Percentiles rank a stretch among this genome's conserved stretches.
These are phyloP conservation scores for Hypoxylon rubiginosum DNA, from an alignment of 2,329 filamentous ascomycete genomes.

Conservation along the genomic window DNA sequence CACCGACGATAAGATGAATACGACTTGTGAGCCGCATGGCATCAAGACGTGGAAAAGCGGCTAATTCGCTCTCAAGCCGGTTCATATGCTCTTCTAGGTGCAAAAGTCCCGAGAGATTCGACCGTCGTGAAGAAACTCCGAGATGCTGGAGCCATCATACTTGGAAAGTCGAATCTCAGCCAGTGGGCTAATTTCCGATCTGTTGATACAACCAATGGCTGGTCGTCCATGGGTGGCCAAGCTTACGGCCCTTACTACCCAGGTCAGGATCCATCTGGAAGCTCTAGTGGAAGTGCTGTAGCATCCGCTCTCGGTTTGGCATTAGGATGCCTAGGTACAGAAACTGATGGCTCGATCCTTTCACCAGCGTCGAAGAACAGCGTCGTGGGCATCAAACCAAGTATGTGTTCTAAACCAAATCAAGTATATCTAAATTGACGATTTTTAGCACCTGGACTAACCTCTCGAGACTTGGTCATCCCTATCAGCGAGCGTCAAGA, in stretches of 20 bases:
- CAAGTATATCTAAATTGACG: background rate
- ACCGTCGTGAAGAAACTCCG: constrained; percentile 72
- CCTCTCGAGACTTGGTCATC: constrained; percentile 72
- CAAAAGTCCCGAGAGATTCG: constrained; percentile 68
- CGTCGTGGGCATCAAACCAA: constrained; percentile 76
- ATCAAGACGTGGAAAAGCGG: background rate
- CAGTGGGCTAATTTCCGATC: constrained; percentile 75
- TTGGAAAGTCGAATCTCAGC: constrained; percentile 75
- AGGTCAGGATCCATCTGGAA: constrained; percentile 72
- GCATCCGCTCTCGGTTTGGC: constrained; percentile 70
- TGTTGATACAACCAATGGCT: constrained; percentile 70
- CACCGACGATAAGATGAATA: constrained; percentile 72
- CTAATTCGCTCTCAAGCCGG: constrained; percentile 63
- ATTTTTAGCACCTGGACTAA: constrained; percentile 67
- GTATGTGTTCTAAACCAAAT: background rate
- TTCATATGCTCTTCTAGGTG: constrained; percentile 72
- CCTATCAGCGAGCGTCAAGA: constrained; percentile 75
- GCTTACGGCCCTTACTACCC: constrained; percentile 71
- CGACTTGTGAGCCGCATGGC: background rate
- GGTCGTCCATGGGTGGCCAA: constrained; percentile 75
- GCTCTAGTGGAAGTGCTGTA: constrained; percentile 73
- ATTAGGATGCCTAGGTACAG: constrained; percentile 69
- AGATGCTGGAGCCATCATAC: constrained; percentile 71
- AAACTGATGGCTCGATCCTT: constrained; percentile 74
- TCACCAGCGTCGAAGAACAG: constrained; percentile 67